A percentile compares a stretch with the other conserved stretches of the same genome.
phyloP scores from a whole-genome alignment of 75 land plant species.

The Gnetum montanum region DNA sequence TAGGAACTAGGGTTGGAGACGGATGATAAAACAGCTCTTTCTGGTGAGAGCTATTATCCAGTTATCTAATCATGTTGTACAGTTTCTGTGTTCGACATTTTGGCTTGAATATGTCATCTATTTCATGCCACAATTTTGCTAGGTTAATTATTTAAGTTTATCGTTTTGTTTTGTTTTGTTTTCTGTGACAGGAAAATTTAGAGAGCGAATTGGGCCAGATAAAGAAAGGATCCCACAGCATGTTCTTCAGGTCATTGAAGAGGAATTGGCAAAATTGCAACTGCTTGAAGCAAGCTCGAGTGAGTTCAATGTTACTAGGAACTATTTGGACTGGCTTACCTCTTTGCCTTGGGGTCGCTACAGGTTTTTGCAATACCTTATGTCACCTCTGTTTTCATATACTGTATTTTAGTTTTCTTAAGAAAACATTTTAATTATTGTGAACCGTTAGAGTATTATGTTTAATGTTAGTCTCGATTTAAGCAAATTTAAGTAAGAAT shows the following conservation, averaged over 20 bases:
- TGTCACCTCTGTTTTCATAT: background rate
- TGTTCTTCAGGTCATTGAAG: constrained; percentile 96
- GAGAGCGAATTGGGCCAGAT: constrained; percentile 80
- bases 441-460: no score
- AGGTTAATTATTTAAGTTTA: background rate
- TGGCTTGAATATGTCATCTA: background rate
- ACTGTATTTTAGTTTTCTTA: background rate
- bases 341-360: constrained; percentile 91
- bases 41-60: constrained; percentile 40
- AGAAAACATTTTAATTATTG: background rate
- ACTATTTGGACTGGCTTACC: constrained; percentile 97
- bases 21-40: constrained; percentile 97
- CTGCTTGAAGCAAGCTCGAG: constrained; percentile 93
- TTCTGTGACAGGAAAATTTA: constrained; percentile 68
- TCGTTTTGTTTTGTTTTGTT: background rate
- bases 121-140: background rate
- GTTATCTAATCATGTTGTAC: background rate
- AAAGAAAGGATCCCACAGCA: constrained; percentile 75
- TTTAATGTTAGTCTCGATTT: no score
- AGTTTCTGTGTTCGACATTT: background rate
- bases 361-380: constrained; percentile 42
- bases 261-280: constrained; percentile 87
- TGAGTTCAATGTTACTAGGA: constrained; percentile 98
- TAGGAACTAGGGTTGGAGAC: constrained; percentile 96
- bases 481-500: no score